phyloP scores from a whole-genome alignment of 805 yeast species.

The Yarrowia porcina region DNA sequence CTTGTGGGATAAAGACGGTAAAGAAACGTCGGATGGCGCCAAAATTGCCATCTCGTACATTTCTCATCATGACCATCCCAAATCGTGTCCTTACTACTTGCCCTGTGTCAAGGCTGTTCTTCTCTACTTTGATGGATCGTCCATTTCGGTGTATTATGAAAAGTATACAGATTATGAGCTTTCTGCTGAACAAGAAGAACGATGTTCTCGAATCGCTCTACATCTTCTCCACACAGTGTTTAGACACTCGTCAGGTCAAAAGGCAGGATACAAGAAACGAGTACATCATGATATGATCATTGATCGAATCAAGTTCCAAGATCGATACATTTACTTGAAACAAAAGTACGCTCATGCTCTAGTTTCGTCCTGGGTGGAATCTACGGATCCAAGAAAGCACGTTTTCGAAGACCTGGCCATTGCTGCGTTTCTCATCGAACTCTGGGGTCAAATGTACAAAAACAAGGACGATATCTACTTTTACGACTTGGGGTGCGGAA shows the following conservation, averaged over 20 bases:
- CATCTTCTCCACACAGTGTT: slow-evolving; percentile 73
- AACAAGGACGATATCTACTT: slow-evolving; percentile 53
- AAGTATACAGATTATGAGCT: slow-evolving; percentile 47
- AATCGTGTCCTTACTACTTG: slow-evolving; percentile 80
- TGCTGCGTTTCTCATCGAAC: slow-evolving; percentile 87
- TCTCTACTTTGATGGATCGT: slow-evolving; percentile 43
- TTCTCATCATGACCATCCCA: slow-evolving; percentile 63
- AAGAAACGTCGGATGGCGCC: slow-evolving; percentile 35
- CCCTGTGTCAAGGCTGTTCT: slow-evolving; percentile 80
- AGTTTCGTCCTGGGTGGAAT: slow-evolving; percentile 85
- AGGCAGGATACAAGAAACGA: slow-evolving; percentile 80
- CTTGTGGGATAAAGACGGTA: slow-evolving; percentile 26
- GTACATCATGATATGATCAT: slow-evolving; percentile 87
- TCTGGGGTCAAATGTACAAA: slow-evolving; percentile 62
- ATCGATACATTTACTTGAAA: slow-evolving; percentile 73
- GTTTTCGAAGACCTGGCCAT: slow-evolving; percentile 95
- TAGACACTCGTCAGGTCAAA: slow-evolving; percentile 81
- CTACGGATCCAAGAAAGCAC: slow-evolving; percentile 91
- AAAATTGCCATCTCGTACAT: slow-evolving; percentile 61
- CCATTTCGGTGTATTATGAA: slow-evolving; percentile 68
- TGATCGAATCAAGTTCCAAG: slow-evolving; percentile 76
- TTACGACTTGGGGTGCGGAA: slow-evolving; percentile 92
- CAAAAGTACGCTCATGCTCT: slow-evolving; percentile 72
- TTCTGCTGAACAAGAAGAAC: slow-evolving; percentile 39
- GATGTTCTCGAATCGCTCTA: slow-evolving; percentile 78